Conservation (phyloP, 768 basidiomycete genomes). For the Psilocybe tampanensis region DNA sequence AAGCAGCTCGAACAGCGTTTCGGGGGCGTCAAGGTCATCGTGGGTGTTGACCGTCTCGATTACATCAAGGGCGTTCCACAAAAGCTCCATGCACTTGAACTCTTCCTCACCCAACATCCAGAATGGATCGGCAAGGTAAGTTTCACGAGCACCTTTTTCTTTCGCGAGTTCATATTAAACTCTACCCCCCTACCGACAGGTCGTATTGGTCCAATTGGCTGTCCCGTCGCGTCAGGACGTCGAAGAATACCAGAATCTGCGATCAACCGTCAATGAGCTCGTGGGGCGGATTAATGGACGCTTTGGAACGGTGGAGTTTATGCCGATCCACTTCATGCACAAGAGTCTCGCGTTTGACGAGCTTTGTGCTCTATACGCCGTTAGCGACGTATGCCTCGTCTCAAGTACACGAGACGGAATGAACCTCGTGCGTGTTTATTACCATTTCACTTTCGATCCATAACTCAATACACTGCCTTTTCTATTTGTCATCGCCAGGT, state of each 20-base stretch:
- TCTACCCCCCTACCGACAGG: conserved; percentile 42
- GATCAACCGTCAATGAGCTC: conserved; percentile 94
- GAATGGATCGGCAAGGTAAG: conserved; percentile 97
- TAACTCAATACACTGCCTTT: conserved; percentile 12
- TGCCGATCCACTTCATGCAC: conserved; percentile 99
- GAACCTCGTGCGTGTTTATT: conserved; percentile 80
- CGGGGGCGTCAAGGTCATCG: conserved; percentile 93
- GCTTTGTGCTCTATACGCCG: conserved; percentile 94
- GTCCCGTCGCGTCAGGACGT: conserved; percentile 98
- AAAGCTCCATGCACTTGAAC: conserved; percentile 94
- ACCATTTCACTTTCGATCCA: not conserved
- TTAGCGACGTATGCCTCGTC: conserved; percentile 95
- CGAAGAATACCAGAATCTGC: conserved; percentile 98
- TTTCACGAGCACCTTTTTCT: not conserved
- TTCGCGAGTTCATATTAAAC: not conserved
- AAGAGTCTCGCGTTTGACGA: conserved; percentile 93
- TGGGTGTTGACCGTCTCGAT: conserved; percentile 97
- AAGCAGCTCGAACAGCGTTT: conserved; percentile 86
- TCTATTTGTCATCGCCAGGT: conserved; percentile 54
- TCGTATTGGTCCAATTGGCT: conserved; percentile 95
- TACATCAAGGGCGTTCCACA: conserved; percentile 99
- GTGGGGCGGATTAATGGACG: conserved; percentile 98
- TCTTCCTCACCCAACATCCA: conserved; percentile 96
- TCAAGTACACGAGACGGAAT: conserved; percentile 97
- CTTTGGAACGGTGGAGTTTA: conserved; percentile 98